Conservation (phyloP, 495 filamentous ascomycete species). For the Parmelia sp. region DNA sequence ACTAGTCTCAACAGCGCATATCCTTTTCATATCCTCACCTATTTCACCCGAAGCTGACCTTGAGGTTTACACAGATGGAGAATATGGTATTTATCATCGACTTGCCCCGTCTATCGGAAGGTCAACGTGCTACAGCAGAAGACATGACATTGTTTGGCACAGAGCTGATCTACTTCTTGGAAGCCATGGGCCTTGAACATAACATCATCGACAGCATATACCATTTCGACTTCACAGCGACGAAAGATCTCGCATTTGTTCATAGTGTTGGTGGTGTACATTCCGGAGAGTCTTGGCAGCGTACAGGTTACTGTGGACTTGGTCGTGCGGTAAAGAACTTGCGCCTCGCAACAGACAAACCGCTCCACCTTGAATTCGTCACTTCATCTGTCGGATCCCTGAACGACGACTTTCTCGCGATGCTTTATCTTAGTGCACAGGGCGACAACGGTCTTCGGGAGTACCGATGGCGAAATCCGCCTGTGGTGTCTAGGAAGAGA, state of each 20-base stretch:
- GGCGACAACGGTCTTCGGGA: constrained; percentile 57
- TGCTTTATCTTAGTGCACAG: constrained; percentile 69
- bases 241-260: constrained; percentile 64
- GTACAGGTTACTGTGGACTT: constrained; percentile 66
- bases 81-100: constrained; percentile 86
- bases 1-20: background rate
- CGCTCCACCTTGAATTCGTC: constrained; percentile 56
- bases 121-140: constrained; percentile 26
- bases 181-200: constrained; percentile 57
- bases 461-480: constrained; percentile 42
- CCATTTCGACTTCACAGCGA: constrained; percentile 70
- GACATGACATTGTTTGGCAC: constrained; percentile 57
- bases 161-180: constrained; percentile 65
- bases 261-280: constrained; percentile 66
- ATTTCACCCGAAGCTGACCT: background rate
- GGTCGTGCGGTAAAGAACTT: constrained; percentile 53
- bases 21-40: background rate
- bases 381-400: constrained; percentile 75
- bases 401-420: constrained; percentile 58
- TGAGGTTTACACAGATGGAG: constrained; percentile 49
- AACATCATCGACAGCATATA: constrained; percentile 52
- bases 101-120: constrained; percentile 52
- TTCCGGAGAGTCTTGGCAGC: constrained; percentile 44
- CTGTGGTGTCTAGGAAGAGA: constrained; percentile 31
- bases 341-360: constrained; percentile 41